Percentiles rank a stretch among this genome's conserved stretches.
Conservation (phyloP, 2,329 filamentous ascomycete genomes). For the Chrysoporthe austroafricana region DNA sequence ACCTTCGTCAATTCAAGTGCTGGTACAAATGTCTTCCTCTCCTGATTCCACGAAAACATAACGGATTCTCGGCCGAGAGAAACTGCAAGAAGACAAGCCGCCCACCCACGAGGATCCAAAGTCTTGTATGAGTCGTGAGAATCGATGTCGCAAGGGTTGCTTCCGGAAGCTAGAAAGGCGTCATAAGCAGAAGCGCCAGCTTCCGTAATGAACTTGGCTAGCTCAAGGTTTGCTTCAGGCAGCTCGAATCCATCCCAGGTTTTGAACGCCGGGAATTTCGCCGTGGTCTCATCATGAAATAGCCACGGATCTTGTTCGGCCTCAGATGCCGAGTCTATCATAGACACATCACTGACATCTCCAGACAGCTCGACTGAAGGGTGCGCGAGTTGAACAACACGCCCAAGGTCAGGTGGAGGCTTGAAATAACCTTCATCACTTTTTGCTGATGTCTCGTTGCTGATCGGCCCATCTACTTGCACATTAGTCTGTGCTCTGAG, state of each 20-base stretch:
- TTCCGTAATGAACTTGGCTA: constrained; percentile 66
- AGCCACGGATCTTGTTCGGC: constrained; percentile 54
- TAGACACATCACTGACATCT: constrained; percentile 8
- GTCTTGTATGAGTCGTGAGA: constrained; percentile 45
- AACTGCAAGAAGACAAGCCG: constrained; percentile 64
- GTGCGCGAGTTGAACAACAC: background rate
- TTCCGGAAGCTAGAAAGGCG: constrained; percentile 53
- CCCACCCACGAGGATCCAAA: constrained; percentile 54
- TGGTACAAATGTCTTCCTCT: constrained; percentile 56
- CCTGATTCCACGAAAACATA: constrained; percentile 66
- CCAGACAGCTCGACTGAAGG: constrained; percentile 11
- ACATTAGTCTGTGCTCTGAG: background rate
- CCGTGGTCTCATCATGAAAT: constrained; percentile 38
- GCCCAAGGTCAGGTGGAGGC: constrained; percentile 40
- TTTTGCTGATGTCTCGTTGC: constrained; percentile 1
- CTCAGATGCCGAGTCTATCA: constrained; percentile 13
- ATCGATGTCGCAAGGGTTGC: constrained; percentile 44
- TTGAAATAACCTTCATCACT: constrained; percentile 37
- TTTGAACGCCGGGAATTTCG: constrained; percentile 50
- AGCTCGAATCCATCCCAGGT: constrained; percentile 72
- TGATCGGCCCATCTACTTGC: constrained; percentile 16
- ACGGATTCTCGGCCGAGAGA: constrained; percentile 73
- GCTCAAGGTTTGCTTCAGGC: constrained; percentile 42
- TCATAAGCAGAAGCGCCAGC: constrained; percentile 69
- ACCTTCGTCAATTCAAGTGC: constrained; percentile 52